Conservation (phyloP, 2,329 filamentous ascomycete genomes). For the Colletotrichum orbiculare region DNA sequence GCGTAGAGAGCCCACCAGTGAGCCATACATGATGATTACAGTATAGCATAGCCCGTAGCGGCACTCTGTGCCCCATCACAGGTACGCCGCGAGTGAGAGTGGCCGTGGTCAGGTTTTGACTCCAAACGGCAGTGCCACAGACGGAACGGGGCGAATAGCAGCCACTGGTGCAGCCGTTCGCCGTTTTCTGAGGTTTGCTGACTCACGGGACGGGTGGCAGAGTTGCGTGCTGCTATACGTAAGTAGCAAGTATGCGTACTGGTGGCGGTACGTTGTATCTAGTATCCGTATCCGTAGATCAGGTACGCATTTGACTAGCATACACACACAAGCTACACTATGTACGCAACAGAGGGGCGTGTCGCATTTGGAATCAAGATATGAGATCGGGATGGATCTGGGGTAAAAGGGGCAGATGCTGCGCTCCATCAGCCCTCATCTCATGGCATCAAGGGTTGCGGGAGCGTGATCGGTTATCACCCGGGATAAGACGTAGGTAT, state of each 20-base stretch:
- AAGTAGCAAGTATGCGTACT: too few relatives aligned
- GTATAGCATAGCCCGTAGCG: too few relatives aligned
- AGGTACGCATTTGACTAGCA: constrained; percentile 1
- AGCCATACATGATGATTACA: too few relatives aligned
- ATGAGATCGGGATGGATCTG: constrained; percentile 4
- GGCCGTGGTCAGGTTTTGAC: background rate
- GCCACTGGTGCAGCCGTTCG: background rate
- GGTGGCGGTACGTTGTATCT: background rate
- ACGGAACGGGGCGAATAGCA: background rate
- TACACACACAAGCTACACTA: constrained; percentile 20
- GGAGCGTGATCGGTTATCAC: background rate
- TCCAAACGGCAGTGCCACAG: constrained; percentile 4
- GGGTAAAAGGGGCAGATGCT: constrained; percentile 9
- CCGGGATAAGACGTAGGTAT: background rate
- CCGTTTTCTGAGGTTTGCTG: constrained; percentile 14
- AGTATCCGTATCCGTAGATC: background rate
- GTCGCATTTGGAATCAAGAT: constrained; percentile 27
- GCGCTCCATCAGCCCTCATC: too few relatives aligned
- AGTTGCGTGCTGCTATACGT: too few relatives aligned
- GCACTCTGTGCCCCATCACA: too few relatives aligned
- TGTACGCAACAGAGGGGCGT: background rate
- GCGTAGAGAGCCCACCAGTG: too few relatives aligned
- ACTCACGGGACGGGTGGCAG: background rate
- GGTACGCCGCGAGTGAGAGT: background rate
- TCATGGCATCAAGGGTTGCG: background rate